Evolutionary conservation across 2,329 filamentous ascomycete species (phyloP).

Genomic region (Colletotrichum aenigma): DNA sequence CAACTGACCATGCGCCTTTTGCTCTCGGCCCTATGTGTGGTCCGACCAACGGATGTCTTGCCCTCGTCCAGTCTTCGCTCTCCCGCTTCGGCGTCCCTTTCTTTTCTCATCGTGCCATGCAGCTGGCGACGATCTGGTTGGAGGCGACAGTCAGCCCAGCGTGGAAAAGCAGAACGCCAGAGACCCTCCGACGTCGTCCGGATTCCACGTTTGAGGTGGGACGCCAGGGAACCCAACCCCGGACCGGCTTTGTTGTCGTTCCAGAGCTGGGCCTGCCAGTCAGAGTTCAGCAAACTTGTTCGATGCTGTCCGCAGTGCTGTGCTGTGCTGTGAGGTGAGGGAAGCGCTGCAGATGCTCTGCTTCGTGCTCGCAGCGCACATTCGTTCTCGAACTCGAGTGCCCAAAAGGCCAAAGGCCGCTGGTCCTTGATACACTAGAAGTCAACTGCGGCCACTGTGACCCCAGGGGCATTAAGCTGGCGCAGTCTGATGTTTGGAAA

Average conservation of each 20-base stretch:
- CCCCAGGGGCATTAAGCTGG: slow-evolving; percentile 6
- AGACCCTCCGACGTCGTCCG: slow-evolving; percentile 2
- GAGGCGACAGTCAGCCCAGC: neutral
- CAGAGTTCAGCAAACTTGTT: slow-evolving; percentile 9
- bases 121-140: neutral
- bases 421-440: neutral
- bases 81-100: neutral
- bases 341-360: neutral
- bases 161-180: neutral
- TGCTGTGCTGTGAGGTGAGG: neutral
- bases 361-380: neutral
- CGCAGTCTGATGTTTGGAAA: slow-evolving; percentile 17
- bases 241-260: neutral
- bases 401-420: neutral
- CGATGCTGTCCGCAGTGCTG: slow-evolving; percentile 1
- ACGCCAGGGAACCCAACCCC: slow-evolving; percentile 5
- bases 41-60: slow-evolving; percentile 9
- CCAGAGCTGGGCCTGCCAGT: neutral
- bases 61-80: slow-evolving; percentile 9
- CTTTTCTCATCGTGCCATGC: neutral
- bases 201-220: neutral
- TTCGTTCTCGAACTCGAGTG: neutral
- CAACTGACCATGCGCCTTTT: slow-evolving; percentile 14
- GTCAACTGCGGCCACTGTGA: neutral
- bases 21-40: slow-evolving; percentile 9